Evolutionary conservation across 2,329 filamentous ascomycete species (phyloP).

Genomic region (Exophiala oligosperma): DNA sequence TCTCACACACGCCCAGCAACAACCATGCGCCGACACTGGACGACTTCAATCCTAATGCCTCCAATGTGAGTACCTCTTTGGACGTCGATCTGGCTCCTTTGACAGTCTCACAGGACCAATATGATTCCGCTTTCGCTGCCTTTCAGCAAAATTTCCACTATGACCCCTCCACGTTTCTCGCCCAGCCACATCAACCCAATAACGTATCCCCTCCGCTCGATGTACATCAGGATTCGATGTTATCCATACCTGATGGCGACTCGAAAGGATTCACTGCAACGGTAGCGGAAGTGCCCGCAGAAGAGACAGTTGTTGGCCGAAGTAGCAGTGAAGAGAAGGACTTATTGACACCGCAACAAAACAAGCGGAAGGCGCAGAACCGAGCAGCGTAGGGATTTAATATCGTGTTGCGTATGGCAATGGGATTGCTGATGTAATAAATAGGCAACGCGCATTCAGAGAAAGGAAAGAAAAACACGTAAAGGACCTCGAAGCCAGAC

Average conservation of each 20-base stretch:
- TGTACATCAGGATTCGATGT: conserved; percentile 35
- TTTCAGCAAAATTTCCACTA: conserved; percentile 42
- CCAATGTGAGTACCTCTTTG: conserved; percentile 37
- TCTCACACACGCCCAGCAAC: conserved; percentile 41
- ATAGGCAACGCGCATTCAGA: conserved; percentile 89
- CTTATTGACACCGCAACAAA: conserved; percentile 53
- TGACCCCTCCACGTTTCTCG: conserved; percentile 36
- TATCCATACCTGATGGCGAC: conserved; percentile 33
- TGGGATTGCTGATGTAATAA: conserved; percentile 3
- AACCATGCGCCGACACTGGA: conserved; percentile 41
- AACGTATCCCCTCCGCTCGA: conserved; percentile 33
- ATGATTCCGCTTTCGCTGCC: conserved; percentile 37
- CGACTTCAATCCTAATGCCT: conserved; percentile 46
- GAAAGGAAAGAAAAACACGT: conserved; percentile 95
- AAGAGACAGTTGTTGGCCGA: conserved; percentile 32
- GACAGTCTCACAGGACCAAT: conserved; percentile 32
- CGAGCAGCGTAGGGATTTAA: conserved; percentile 63
- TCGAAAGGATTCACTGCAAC: conserved; percentile 33
- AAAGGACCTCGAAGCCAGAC: conserved; percentile 85
- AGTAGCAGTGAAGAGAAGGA: conserved; percentile 58
- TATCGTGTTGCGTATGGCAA: not conserved
- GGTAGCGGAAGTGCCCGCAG: conserved; percentile 32
- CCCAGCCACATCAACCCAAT: conserved; percentile 22
- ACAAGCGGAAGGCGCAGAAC: conserved; percentile 69
- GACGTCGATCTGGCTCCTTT: conserved; percentile 23